Conservation (phyloP, 305 asterid genomes). For the Coffea humblotiana region DNA sequence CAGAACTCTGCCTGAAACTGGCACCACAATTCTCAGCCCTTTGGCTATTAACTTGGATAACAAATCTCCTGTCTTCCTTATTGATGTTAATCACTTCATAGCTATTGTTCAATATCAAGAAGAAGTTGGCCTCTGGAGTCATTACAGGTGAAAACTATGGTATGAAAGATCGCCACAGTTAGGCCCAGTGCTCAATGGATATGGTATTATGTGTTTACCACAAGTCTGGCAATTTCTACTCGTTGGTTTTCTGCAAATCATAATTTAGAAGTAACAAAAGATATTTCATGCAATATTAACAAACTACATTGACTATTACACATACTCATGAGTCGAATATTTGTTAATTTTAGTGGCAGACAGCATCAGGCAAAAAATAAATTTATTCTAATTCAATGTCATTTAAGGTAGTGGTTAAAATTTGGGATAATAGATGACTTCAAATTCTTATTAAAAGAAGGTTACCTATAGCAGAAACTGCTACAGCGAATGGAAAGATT, state of each 20-base stretch:
- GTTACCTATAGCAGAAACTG: slow-evolving; percentile 26
- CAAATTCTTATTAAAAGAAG: not conserved
- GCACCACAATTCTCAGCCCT: slow-evolving; percentile 13
- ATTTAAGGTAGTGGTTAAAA: not conserved
- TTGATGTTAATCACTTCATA: slow-evolving; percentile 23
- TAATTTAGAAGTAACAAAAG: not conserved
- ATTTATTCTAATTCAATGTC: not conserved
- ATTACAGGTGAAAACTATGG: slow-evolving; percentile 29
- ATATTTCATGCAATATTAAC: too few species aligned
- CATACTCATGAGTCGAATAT: too few species aligned
- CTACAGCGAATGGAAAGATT: slow-evolving; percentile 27
- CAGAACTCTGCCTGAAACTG: not conserved
- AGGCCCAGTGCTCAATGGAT: slow-evolving; percentile 30
- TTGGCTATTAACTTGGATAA: not conserved
- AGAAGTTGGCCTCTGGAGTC: slow-evolving; percentile 19
- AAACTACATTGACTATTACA: too few species aligned
- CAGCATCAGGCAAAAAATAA: too few species aligned
- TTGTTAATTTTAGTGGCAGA: not conserved
- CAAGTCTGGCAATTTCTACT: slow-evolving; percentile 27
- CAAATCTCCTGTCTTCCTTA: not conserved
- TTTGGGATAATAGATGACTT: not conserved
- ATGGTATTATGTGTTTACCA: slow-evolving; percentile 22
- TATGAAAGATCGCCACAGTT: slow-evolving; percentile 34
- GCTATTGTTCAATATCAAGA: slow-evolving; percentile 4
- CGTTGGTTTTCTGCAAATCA: slow-evolving; percentile 18